Conservation (phyloP, 176 grass and related monocot genomes). For the Oryza longistaminata region DNA sequence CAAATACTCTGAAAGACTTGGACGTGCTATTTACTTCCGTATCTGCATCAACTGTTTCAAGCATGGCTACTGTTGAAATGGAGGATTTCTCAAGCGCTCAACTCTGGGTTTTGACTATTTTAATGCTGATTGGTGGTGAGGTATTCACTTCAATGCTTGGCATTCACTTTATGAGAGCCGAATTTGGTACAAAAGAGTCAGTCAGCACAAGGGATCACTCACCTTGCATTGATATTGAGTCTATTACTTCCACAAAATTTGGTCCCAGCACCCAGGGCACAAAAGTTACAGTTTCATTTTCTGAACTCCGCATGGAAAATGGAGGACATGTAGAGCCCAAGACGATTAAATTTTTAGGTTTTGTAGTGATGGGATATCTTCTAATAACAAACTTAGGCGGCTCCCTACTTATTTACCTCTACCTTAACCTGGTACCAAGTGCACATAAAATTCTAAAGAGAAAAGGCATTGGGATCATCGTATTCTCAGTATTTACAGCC, state of each 20-base stretch:
- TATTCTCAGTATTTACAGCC: constrained; percentile 71
- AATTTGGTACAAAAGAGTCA: constrained; percentile 33
- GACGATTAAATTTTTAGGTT: constrained; percentile 46
- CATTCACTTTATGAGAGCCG: constrained; percentile 51
- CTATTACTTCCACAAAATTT: constrained; percentile 20
- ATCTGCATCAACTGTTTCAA: constrained; percentile 75
- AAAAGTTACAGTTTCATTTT: not conserved
- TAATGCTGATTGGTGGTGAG: constrained; percentile 71
- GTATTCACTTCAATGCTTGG: constrained; percentile 70
- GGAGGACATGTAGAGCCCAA: constrained; percentile 34
- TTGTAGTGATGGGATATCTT: constrained; percentile 53
- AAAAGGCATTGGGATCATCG: constrained; percentile 46
- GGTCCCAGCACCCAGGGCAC: not conserved
- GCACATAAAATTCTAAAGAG: constrained; percentile 45
- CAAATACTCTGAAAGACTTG: constrained; percentile 27
- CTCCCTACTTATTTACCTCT: constrained; percentile 56
- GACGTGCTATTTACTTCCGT: constrained; percentile 66
- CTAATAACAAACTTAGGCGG: constrained; percentile 43
- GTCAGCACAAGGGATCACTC: constrained; percentile 28
- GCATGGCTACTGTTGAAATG: constrained; percentile 82
- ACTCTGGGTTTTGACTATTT: constrained; percentile 59
- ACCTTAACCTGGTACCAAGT: constrained; percentile 51
- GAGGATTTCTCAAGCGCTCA: constrained; percentile 66
- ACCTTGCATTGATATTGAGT: constrained; percentile 42
- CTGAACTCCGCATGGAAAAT: not conserved